phyloP scores from a whole-genome alignment of 139 green algal genomes.

The Closterium sp. region DNA sequence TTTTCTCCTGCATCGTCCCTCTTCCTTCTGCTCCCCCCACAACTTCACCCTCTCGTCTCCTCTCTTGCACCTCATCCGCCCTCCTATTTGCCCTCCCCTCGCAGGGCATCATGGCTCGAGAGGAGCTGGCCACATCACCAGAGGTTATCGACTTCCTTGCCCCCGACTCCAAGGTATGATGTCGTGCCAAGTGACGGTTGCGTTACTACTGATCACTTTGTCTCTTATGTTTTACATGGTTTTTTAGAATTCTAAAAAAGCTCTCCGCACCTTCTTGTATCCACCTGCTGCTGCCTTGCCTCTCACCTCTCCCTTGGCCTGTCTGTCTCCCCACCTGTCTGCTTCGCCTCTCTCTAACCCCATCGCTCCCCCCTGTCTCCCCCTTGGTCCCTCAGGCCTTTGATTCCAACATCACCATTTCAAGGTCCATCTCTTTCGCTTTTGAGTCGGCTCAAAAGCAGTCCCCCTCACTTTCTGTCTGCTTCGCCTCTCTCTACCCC shows the following conservation, averaged over 20 bases:
- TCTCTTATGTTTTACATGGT: too few species aligned
- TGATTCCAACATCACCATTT: not conserved
- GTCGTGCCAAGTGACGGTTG: too few species aligned
- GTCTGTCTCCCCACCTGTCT: not conserved
- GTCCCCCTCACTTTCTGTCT: too few species aligned
- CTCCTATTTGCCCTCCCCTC: not conserved
- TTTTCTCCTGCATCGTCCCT: not conserved
- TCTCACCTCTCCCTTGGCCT: not conserved
- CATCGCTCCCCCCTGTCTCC: too few species aligned
- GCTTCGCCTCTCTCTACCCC: too few species aligned
- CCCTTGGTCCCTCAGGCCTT: not conserved
- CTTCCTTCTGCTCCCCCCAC: not conserved
- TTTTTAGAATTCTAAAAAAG: too few species aligned
- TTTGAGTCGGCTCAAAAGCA: too few species aligned
- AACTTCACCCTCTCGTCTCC: not conserved
- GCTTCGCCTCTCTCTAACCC: too few species aligned
- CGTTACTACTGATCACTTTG: too few species aligned
- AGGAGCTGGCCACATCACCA: constrained; percentile 25
- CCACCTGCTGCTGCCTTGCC: not conserved
- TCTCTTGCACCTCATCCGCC: not conserved
- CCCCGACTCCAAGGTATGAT: constrained; percentile 22
- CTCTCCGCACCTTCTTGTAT: too few species aligned
- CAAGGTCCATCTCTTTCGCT: not conserved
- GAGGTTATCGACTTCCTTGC: constrained; percentile 31
- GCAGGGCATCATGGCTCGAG: constrained; percentile 27